Base-by-base conservation (phyloP, 192 early-diverging fungal genomes). In the Coemansia sp. region DNA sequence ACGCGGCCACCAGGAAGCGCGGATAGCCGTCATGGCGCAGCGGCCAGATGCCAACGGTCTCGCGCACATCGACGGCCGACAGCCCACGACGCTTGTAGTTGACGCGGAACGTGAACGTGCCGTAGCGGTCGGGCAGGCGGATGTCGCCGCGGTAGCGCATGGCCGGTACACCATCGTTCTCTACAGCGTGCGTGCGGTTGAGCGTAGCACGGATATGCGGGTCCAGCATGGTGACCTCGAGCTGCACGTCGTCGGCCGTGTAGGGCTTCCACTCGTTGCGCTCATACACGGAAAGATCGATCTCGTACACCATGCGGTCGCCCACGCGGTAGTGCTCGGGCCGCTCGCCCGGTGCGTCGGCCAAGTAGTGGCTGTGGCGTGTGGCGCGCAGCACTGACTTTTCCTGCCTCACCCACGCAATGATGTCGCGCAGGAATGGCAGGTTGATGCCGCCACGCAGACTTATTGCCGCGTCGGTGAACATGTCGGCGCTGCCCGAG, bases 1-100 rank as follows among this genome's bases (percentile, higher is more conserved):
- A 93, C n/a, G 95, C 97, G 23, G 86, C 84, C 3, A 77, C 61
- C 45, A 99, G 80, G 81, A 89, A 97, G 33, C 97, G 84, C 32
- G 90, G 91, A 67, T 95, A 97, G 67, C 97, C 91, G 64, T 99
- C 88, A 61, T 99, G 96, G 46, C 92, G 72, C 72, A 90, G 92
- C 10, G 94, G 97, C 47, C 89, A 81, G 35, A 97, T 85, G 33
- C 86, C 84, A 0, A 99, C 85, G 1, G 81, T 85, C 29, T 93
- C 89, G 36, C 69, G 67, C 14, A 80, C 82, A 33, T 79, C 77
- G 36, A 99, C 53, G 57, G 82, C 91, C 9, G 89, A 80, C 48
- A 80, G 78, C 2, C 97, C 97, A 0, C 85, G 74, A 37, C 93
- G 80, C 64, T 90, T 88, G 75, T 97, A 97, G 59, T 95, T 92